phyloP scores from a whole-genome alignment of 139 green algal species.

The Haematococcus lacustris region DNA sequence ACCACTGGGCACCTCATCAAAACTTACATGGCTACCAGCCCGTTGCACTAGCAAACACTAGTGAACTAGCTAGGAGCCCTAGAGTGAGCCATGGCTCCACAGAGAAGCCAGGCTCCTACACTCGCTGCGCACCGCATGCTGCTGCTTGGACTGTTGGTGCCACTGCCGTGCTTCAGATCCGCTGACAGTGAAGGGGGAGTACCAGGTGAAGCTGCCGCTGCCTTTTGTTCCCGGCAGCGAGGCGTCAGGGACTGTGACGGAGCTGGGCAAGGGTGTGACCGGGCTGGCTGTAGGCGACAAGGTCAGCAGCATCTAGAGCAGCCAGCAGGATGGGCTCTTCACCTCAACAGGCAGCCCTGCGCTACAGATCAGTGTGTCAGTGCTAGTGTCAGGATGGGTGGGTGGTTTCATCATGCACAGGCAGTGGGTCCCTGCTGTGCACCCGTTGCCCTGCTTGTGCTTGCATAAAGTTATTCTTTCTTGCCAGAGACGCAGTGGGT shows the following conservation, averaged over 20 bases:
- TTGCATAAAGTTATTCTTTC: too few relatives aligned
- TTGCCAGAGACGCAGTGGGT: too few relatives aligned
- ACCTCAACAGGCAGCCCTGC: neutral
- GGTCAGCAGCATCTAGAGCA: slow-evolving; percentile 23
- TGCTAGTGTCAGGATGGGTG: neutral
- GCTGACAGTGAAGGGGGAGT: slow-evolving; percentile 51
- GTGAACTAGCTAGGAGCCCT: too few relatives aligned
- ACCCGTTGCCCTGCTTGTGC: neutral
- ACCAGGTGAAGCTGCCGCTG: slow-evolving; percentile 69
- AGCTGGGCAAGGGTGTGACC: slow-evolving; percentile 59
- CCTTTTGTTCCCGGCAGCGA: slow-evolving; percentile 83
- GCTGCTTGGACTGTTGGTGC: neutral
- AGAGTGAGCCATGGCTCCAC: too few relatives aligned
- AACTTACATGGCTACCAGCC: too few relatives aligned
- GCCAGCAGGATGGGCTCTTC: neutral
- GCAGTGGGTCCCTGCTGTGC: neutral
- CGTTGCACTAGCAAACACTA: too few relatives aligned
- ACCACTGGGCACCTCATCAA: too few relatives aligned
- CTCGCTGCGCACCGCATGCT: neutral
- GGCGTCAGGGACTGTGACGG: slow-evolving; percentile 59
- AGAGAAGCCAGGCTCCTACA: neutral
- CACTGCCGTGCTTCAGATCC: neutral
- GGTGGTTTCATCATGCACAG: neutral
- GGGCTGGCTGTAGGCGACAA: slow-evolving; percentile 60
- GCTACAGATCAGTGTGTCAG: neutral